Conservation (phyloP, 352 stramenopile species). For the Plasmopara muralis region DNA sequence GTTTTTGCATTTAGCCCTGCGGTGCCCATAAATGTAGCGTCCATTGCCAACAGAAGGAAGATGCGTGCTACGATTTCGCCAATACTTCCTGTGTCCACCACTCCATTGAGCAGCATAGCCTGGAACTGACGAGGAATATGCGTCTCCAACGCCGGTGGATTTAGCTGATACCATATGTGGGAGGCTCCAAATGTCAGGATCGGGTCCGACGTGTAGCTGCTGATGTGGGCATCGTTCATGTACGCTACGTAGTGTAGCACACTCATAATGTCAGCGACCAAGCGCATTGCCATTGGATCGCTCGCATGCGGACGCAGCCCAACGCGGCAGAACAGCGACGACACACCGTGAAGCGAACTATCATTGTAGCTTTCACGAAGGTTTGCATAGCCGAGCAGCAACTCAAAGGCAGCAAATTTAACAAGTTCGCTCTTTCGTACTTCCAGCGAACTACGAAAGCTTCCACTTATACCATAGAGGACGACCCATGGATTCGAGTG, state of each 20-base stretch:
- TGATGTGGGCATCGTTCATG: slow-evolving; percentile 8
- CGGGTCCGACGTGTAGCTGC: slow-evolving; percentile 1
- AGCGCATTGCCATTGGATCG: slow-evolving; percentile 9
- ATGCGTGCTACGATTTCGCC: neutral
- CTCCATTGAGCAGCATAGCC: neutral
- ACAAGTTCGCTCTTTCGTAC: neutral
- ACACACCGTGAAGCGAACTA: slow-evolving; percentile 13
- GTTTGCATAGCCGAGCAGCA: neutral
- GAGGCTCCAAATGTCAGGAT: slow-evolving; percentile 26
- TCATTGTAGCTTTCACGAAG: slow-evolving; percentile 5
- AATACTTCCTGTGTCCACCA: neutral
- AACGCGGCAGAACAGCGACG: slow-evolving; percentile 22
- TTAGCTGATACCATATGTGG: slow-evolving; percentile 15
- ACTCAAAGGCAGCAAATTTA: neutral
- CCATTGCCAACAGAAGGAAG: neutral
- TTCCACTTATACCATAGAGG: neutral
- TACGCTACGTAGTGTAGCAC: slow-evolving; percentile 13
- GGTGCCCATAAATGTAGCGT: neutral
- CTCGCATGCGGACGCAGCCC: slow-evolving; percentile 16
- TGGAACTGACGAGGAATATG: neutral
- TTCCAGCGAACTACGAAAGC: neutral
- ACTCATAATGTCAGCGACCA: slow-evolving; percentile 26
- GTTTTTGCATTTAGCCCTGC: too few species aligned
- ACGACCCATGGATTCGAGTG: neutral
- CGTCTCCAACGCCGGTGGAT: neutral